Evolutionary conservation across 2,329 filamentous ascomycete species (phyloP).

Genomic region (Trichophyton rubrum): DNA sequence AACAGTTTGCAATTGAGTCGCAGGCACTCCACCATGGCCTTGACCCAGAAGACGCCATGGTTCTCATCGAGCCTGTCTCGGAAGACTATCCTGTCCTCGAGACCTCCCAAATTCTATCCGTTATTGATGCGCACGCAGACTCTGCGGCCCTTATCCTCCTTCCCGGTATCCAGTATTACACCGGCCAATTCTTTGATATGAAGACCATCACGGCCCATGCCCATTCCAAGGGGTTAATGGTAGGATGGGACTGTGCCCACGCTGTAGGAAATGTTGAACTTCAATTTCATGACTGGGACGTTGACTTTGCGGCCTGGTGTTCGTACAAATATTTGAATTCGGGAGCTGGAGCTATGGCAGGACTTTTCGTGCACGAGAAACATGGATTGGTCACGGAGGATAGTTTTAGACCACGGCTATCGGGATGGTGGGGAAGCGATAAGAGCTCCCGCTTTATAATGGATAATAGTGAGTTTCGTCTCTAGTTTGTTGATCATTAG

Average conservation of each 20-base stretch:
- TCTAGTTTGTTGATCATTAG: neutral
- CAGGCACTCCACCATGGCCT: slow-evolving; percentile 62
- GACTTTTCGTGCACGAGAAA: slow-evolving; percentile 64
- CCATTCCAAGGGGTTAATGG: slow-evolving; percentile 54
- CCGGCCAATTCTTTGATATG: slow-evolving; percentile 79
- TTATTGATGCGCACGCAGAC: slow-evolving; percentile 62
- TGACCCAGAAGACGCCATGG: slow-evolving; percentile 54
- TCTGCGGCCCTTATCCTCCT: slow-evolving; percentile 65
- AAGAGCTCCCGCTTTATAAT: slow-evolving; percentile 68
- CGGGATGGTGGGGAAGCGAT: slow-evolving; percentile 81
- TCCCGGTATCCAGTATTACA: slow-evolving; percentile 85
- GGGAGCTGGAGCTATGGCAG: slow-evolving; percentile 69
- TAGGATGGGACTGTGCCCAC: slow-evolving; percentile 84
- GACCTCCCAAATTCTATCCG: slow-evolving; percentile 57
- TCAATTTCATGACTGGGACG: slow-evolving; percentile 71
- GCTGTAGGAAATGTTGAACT: slow-evolving; percentile 74
- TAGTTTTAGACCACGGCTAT: slow-evolving; percentile 53
- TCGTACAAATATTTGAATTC: slow-evolving; percentile 91
- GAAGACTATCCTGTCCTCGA: slow-evolving; percentile 45
- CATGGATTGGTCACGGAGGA: slow-evolving; percentile 44
- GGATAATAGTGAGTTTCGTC: slow-evolving; percentile 47
- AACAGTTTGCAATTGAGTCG: slow-evolving; percentile 67
- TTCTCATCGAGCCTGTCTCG: slow-evolving; percentile 56
- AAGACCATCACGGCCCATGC: slow-evolving; percentile 65
- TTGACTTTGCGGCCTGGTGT: slow-evolving; percentile 88